Evolutionary conservation across 306 rosid species (phyloP).

Genomic region (Vigna radiata): DNA sequence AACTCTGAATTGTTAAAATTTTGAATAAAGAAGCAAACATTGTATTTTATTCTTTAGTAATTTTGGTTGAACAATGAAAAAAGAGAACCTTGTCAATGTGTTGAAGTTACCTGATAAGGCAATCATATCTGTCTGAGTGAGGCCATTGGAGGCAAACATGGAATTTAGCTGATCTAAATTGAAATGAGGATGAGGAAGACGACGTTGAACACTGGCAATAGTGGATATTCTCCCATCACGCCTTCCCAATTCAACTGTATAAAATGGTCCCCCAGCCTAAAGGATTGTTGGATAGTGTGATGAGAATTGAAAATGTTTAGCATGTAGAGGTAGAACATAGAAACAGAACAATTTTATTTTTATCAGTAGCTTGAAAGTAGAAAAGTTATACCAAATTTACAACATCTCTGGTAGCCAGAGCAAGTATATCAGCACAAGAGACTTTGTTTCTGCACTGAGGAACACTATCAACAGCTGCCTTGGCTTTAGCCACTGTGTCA

Average conservation of each 20-base stretch:
- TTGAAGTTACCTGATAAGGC: conserved; percentile 69
- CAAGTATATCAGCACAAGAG: conserved; percentile 85
- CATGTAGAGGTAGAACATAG: background rate
- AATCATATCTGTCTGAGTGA: conserved; percentile 62
- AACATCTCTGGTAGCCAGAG: conserved; percentile 84
- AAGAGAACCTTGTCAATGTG: background rate
- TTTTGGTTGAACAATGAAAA: background rate
- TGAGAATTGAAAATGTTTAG: background rate
- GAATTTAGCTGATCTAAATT: conserved; percentile 55
- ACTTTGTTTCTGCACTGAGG: conserved; percentile 66
- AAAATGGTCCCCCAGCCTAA: conserved; percentile 76
- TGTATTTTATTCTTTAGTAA: too few relatives aligned
- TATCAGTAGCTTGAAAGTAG: background rate
- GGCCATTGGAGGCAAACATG: conserved; percentile 64
- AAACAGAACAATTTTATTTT: background rate
- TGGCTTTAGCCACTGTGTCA: conserved; percentile 77
- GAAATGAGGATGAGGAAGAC: conserved; percentile 65
- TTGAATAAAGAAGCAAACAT: too few relatives aligned
- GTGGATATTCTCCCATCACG: conserved; percentile 71
- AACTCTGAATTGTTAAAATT: too few relatives aligned
- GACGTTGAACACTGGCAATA: conserved; percentile 51
- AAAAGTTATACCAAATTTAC: conserved; percentile 57
- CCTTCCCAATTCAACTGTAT: conserved; percentile 77
- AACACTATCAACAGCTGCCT: conserved; percentile 68
- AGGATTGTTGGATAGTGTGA: background rate